Conservation (phyloP, 2,329 filamentous ascomycete species). For the Hymenoscyphus fructigenus region DNA sequence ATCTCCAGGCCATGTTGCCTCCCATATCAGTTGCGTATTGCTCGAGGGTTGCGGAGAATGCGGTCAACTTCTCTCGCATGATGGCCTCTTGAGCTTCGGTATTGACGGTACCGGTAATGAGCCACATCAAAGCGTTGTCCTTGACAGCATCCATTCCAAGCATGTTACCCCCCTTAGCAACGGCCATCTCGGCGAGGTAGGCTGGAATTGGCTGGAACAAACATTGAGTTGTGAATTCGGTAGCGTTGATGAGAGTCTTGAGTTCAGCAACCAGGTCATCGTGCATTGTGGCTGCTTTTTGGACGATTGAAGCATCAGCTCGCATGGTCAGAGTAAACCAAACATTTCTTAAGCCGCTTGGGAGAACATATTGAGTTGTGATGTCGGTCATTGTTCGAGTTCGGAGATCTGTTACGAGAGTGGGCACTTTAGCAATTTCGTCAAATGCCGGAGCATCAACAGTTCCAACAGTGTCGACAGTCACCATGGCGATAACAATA, state of each 20-base stretch:
- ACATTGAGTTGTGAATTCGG: constrained; percentile 25
- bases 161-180: constrained; percentile 36
- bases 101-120: background rate
- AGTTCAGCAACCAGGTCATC: background rate
- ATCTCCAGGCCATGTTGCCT: background rate
- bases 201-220: constrained; percentile 36
- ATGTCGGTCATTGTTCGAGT: background rate
- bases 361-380: background rate
- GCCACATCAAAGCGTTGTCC: constrained; percentile 3
- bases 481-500: constrained; percentile 46
- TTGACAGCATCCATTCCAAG: constrained; percentile 34
- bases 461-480: constrained; percentile 57
- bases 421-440: background rate
- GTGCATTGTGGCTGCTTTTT: background rate
- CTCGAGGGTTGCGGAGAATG: background rate
- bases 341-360: background rate
- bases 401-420: background rate
- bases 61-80: background rate
- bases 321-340: constrained; percentile 5
- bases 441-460: constrained; percentile 45
- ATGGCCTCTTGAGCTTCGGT: constrained; percentile 6
- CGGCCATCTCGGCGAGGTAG: constrained; percentile 28
- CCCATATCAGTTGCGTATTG: background rate
- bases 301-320: constrained; percentile 7
- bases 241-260: background rate